phyloP scores from a whole-genome alignment of 768 basidiomycete species.

The Termitomyces titanicus region DNA sequence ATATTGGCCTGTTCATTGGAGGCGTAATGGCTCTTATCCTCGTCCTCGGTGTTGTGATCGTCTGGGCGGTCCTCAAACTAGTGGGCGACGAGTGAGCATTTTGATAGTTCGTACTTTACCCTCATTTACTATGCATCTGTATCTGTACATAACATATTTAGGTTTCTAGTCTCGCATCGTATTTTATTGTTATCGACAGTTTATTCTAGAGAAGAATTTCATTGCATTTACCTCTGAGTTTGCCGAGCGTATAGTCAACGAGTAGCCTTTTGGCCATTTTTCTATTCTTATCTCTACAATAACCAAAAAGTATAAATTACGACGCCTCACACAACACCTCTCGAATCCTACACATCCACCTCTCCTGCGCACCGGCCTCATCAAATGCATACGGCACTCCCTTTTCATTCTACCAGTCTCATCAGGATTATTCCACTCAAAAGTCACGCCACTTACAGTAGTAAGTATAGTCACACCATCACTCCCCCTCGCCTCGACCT shows the following conservation, averaged over 20 bases:
- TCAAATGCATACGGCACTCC: slow-evolving; percentile 4
- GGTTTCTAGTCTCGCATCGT: background rate
- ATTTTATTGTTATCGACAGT: no score
- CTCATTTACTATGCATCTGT: background rate
- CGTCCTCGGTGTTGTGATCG: slow-evolving; percentile 4
- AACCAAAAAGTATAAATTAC: background rate
- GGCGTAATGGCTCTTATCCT: slow-evolving; percentile 13
- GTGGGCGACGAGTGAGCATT: slow-evolving; percentile 1
- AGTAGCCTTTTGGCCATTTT: no score
- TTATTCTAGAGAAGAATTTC: no score
- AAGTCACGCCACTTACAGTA: slow-evolving; percentile 13
- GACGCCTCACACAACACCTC: background rate
- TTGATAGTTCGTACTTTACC: background rate
- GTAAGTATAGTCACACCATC: slow-evolving; percentile 6
- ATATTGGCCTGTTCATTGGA: slow-evolving; percentile 28
- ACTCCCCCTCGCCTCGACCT: slow-evolving; percentile 4
- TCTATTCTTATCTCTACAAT: no score
- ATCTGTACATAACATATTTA: slow-evolving; percentile 4
- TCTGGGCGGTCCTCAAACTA: slow-evolving; percentile 12
- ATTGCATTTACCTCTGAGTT: no score
- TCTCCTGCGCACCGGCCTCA: slow-evolving; percentile 3
- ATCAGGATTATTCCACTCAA: no score
- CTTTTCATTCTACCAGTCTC: slow-evolving; percentile 13
- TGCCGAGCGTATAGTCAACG: no score
- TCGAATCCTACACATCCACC: slow-evolving; percentile 5